These are phyloP conservation scores for Fusarium nanum DNA, from an alignment of 2,329 filamentous ascomycete genomes.

Conservation along the genomic window DNA sequence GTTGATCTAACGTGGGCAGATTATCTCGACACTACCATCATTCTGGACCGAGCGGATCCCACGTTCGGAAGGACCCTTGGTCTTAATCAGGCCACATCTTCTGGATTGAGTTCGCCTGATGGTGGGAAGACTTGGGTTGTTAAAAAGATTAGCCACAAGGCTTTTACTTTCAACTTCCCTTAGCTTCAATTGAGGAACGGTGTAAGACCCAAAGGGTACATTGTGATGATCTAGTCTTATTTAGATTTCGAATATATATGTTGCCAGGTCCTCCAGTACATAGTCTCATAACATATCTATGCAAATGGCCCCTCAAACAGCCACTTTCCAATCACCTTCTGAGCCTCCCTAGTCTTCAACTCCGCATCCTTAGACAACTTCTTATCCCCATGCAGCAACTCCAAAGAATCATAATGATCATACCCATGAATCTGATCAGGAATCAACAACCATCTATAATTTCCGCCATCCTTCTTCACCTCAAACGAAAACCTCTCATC, in stretches of 20 bases:
- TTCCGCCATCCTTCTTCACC: background rate
- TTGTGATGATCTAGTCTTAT: too few species aligned
- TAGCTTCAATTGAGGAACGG: too few species aligned
- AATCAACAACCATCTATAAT: slow-evolving; percentile 24
- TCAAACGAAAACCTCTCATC: slow-evolving; percentile 29
- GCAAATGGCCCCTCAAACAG: slow-evolving; percentile 47
- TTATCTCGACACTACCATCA: slow-evolving; percentile 27
- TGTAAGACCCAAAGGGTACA: too few species aligned
- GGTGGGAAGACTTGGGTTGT: slow-evolving; percentile 35
- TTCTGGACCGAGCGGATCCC: slow-evolving; percentile 15
- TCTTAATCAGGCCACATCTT: slow-evolving; percentile 25
- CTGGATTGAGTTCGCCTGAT: slow-evolving; percentile 23
- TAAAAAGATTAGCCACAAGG: slow-evolving; percentile 21
- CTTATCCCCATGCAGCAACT: slow-evolving; percentile 11
- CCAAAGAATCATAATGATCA: slow-evolving; percentile 18
- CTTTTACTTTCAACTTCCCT: slow-evolving; percentile 25
- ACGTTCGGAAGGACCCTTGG: slow-evolving; percentile 20
- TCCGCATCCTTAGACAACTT: slow-evolving; percentile 6
- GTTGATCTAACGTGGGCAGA: slow-evolving; percentile 2
- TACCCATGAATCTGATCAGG: slow-evolving; percentile 30
- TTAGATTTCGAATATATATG: too few species aligned
- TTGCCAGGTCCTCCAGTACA: background rate
- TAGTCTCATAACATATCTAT: background rate
- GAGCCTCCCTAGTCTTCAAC: slow-evolving; percentile 14
- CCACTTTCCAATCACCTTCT: slow-evolving; percentile 25